Percentiles rank a stretch among this genome's conserved stretches.
These are phyloP conservation scores for Chloris gayana DNA, from an alignment of 176 grass and related monocot species.

Conservation along the genomic window DNA sequence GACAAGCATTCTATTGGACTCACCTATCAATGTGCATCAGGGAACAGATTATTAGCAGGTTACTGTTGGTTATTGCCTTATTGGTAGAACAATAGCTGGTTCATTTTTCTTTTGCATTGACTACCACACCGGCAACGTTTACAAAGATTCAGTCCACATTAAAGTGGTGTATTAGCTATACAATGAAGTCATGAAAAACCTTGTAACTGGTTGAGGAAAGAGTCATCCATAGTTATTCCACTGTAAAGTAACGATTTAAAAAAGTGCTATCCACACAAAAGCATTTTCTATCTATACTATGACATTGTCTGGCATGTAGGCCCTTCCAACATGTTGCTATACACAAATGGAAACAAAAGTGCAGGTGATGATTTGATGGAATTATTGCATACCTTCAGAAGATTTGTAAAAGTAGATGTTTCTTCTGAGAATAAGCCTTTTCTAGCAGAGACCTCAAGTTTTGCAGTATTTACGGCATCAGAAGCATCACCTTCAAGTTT, in stretches of 20 bases:
- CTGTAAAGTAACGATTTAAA: constrained; percentile 15
- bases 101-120: neutral
- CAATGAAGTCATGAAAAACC: neutral
- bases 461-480: constrained; percentile 22
- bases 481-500: constrained; percentile 44
- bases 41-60: constrained; percentile 8
- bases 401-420: constrained; percentile 12
- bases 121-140: constrained; percentile 11
- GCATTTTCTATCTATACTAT: constrained; percentile 9
- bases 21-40: constrained; percentile 7
- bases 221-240: neutral
- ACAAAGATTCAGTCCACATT: neutral
- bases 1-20: neutral
- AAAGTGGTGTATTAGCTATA: neutral
- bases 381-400: constrained; percentile 46
- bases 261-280: constrained; percentile 9
- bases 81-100: neutral
- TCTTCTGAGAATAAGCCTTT: constrained; percentile 51
- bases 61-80: neutral
- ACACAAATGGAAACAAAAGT: neutral
- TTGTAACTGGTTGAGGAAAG: neutral
- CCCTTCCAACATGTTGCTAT: neutral
- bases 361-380: constrained; percentile 2
- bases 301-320: neutral
- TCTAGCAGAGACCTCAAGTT: constrained; percentile 33